A percentile compares a stretch with the other conserved stretches of the same genome.
phyloP scores from a whole-genome alignment of 305 asterid species.

The Solanum aculeatissimum region DNA sequence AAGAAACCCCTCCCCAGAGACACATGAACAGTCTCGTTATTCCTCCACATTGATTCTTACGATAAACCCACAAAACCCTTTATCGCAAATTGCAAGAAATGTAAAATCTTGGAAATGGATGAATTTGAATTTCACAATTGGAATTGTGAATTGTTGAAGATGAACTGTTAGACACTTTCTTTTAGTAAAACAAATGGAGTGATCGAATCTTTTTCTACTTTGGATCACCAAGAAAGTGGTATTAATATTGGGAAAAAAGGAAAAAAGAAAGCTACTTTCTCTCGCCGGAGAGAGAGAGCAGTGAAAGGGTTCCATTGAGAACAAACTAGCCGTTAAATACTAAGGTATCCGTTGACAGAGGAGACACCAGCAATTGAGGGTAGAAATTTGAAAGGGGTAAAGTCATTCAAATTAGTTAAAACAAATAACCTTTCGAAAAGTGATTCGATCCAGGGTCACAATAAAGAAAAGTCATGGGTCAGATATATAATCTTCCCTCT shows the following conservation, averaged over 20 bases:
- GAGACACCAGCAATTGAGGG: neutral
- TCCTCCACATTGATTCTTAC: constrained; percentile 3
- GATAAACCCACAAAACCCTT: neutral
- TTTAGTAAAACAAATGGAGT: neutral
- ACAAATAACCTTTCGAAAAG: too few species aligned
- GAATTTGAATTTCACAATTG: neutral
- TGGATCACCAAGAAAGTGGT: neutral
- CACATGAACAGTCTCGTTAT: neutral
- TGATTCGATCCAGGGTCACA: too few species aligned
- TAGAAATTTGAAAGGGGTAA: neutral
- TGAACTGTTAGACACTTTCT: neutral
- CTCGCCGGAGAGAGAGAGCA: neutral
- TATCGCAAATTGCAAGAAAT: neutral
- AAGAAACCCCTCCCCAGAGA: constrained; percentile 34
- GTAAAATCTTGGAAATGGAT: neutral
- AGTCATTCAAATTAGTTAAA: too few species aligned
- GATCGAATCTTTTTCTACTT: neutral
- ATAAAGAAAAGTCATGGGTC: too few species aligned
- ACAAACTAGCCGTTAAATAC: constrained; percentile 12
- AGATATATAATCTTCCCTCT: too few species aligned
- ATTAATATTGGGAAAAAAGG: neutral
- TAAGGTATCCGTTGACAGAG: constrained; percentile 5
- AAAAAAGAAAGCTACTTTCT: neutral
- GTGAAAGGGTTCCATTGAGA: neutral
- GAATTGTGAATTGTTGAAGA: neutral